Evolutionary conservation across 768 basidiomycete species (phyloP), one percentile per base, ranked within the genome.

Genomic region (Gymnopilus dilepis): DNA sequence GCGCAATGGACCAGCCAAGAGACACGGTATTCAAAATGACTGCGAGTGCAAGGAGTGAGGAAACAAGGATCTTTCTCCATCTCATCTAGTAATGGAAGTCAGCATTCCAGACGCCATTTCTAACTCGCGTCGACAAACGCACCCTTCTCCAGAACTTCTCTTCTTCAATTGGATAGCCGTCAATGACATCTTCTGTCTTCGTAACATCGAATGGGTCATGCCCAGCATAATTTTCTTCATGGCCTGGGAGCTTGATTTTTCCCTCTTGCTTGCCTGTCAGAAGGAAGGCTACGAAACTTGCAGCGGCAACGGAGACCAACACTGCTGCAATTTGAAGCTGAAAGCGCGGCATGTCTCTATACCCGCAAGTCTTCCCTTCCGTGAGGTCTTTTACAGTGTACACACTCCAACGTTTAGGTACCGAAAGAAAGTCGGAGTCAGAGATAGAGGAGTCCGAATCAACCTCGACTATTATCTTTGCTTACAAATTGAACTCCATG

Each of bases 141-240:
- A 77, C 76, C 61, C 60, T 52, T 22, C 33, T 48, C 76, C 76
- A 77, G 57, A 77, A 77, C 17, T 50, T 60, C 22, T 74, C 72
- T 53, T 61, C 71, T 28, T 75, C 72, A 53, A 76, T 69, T 47
- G 74, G 72, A 52, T 73, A 72, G 9, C 76, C 76, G 28, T 77
- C 72, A 12, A 69, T 56, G 1, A 74, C 22, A 72, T 94, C 92
- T 70, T 89, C 88, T 8, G 86, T 84, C n/a, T 70, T 85, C 19
- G 86, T 83, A n/a, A 94, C 87, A 58, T 76, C 73, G 47, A 76
- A 73, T 17, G 74, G 69, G 64, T 77, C 76, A 34, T 69, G 69
- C 86, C 41, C 13, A 19, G 34, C 22, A 33, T 57, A 28, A 28
- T 70, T 66, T 12, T 68, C 58, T 7, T 55, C 65, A 38, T 68